Base-by-base conservation (phyloP, 805 yeast genomes). In the Cyberlindnera veronae region DNA sequence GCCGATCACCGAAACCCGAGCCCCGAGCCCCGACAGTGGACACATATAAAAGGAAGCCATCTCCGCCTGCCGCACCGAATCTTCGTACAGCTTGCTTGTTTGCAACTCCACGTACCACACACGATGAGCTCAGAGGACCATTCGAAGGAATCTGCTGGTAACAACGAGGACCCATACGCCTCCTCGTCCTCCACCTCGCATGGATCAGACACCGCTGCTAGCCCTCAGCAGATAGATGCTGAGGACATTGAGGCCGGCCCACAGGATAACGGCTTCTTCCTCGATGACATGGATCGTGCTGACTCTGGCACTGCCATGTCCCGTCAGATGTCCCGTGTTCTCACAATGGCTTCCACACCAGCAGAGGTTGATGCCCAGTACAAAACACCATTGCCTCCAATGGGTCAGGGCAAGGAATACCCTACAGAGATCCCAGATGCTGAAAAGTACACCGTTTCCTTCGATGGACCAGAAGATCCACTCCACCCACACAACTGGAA, bases 401-500 rank as follows among this genome's bases (percentile, higher is more conserved):
- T 84, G 89, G 93, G 93, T 30, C 79, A 75, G 8, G 78, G 70
- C 23, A 72, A 82, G 58, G 71, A 67, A 5, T 6, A 48, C 5
- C 59, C 59, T 17, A 42, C 29, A 16, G 52, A 46, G 3, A 81
- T 66, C 50, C 91, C 91, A 6, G 80, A 86, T 8, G 39, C 66
- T 19, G 67, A 81, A 36, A 83, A 84, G 0, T 88, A 79, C 57
- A 69, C 76, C 10, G 95, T 88, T 7, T 72, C 81, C 3, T 87
- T 71, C 54, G 84, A 84, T 55, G 95, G 95, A 0, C 81, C 82
- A 1, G 68, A 79, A 34, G 96, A 89, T 57, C 95, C 95, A 1
- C 42, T 63, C 8, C 87, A 81, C 58, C 95, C 96, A 0, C 81
- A 79, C 56, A 88, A 89, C 57, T 87, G 90, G 91, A 59, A 82